Evolutionary conservation across 2,329 filamentous ascomycete genomes (phyloP).

Genomic region (Fusarium torulosum): DNA sequence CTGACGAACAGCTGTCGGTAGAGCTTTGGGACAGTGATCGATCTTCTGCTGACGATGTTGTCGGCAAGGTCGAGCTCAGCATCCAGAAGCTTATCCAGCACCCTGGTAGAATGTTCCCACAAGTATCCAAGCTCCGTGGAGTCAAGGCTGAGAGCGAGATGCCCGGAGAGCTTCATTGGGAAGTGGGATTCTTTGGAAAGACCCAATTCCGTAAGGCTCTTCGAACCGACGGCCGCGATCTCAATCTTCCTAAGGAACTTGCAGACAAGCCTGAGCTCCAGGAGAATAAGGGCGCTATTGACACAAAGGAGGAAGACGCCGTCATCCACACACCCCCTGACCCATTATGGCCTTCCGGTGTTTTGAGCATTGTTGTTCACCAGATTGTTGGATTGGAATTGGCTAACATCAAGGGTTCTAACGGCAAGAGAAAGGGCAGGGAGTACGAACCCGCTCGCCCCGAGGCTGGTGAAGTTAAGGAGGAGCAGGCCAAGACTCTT

Average conservation of each 20-base stretch:
- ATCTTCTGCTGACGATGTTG: slow-evolving; percentile 91
- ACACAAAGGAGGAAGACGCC: slow-evolving; percentile 80
- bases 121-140: slow-evolving; percentile 84
- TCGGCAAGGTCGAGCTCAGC: slow-evolving; percentile 92
- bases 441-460: slow-evolving; percentile 91
- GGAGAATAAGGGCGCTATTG: slow-evolving; percentile 83
- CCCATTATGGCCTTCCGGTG: slow-evolving; percentile 93
- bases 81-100: slow-evolving; percentile 95
- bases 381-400: slow-evolving; percentile 96
- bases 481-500: slow-evolving; percentile 82
- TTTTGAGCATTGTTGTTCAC: slow-evolving; percentile 88
- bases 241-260: slow-evolving; percentile 78
- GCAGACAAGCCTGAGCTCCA: slow-evolving; percentile 82
- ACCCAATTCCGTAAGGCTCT: slow-evolving; percentile 87
- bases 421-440: slow-evolving; percentile 82
- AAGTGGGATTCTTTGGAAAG: slow-evolving; percentile 95
- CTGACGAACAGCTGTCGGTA: slow-evolving; percentile 90
- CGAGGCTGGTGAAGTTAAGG: slow-evolving; percentile 84
- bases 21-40: slow-evolving; percentile 98
- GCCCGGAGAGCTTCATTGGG: slow-evolving; percentile 95
- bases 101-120: slow-evolving; percentile 91
- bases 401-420: slow-evolving; percentile 88
- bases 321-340: slow-evolving; percentile 92
- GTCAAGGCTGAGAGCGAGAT: slow-evolving; percentile 87
- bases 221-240: slow-evolving; percentile 87